Evolutionary conservation across 176 grass and related monocot species (phyloP).

Genomic region (Sorghum bicolor): Sorghum_bicolor_NCBIv3 NC_012879.2:56953001-56953500

Average conservation of each 20-base stretch:
- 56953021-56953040: constrained; percentile 54
- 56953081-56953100: constrained; percentile 44
- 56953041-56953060: constrained; percentile 57
- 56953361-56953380: constrained; percentile 51
- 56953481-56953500: constrained; percentile 62
- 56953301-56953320: constrained; percentile 35
- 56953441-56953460: constrained; percentile 58
- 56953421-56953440: constrained; percentile 54
- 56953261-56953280: constrained; percentile 32
- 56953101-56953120: constrained; percentile 65
- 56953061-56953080: constrained; percentile 38
- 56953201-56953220: constrained; percentile 60
- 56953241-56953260: constrained; percentile 39
- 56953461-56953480: constrained; percentile 47
- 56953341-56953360: constrained; percentile 39
- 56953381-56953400: constrained; percentile 52
- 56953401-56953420: constrained; percentile 40
- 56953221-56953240: constrained; percentile 56
- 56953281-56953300: constrained; percentile 31
- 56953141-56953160: constrained; percentile 25
- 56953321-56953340: constrained; percentile 50
- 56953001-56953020: constrained; percentile 34
- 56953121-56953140: constrained; percentile 65
- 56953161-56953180: constrained; percentile 44
- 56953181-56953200: constrained; percentile 58